These are phyloP conservation scores for Cordyceps cateniannulata DNA, from an alignment of 2,329 filamentous ascomycete species.

Conservation along the genomic window DNA sequence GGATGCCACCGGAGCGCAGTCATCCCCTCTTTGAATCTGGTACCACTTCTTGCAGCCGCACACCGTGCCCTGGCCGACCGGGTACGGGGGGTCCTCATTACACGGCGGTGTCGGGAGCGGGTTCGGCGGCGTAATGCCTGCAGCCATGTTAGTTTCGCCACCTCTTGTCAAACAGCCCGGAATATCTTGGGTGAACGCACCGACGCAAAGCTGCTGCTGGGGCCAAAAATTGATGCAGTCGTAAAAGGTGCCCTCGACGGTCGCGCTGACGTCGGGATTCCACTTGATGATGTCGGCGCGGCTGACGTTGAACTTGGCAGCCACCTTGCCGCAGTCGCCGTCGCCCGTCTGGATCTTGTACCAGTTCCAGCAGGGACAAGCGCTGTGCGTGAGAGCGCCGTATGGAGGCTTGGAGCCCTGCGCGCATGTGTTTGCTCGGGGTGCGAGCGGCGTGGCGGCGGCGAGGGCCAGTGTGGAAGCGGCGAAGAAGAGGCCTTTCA, in stretches of 20 bases:
- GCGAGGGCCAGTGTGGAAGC: not conserved
- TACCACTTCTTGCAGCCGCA: conserved; percentile 12
- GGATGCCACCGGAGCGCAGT: conserved; percentile 3
- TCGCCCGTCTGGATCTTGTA: conserved; percentile 10
- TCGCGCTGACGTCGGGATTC: conserved; percentile 6
- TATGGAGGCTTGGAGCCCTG: conserved; percentile 2
- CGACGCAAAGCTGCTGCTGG: conserved; percentile 8
- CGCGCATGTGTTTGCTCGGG: not conserved
- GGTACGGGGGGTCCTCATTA: conserved; percentile 8
- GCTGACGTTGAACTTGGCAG: conserved; percentile 1
- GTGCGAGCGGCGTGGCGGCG: not conserved
- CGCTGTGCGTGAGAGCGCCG: conserved; percentile 7
- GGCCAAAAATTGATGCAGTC: conserved; percentile 13
- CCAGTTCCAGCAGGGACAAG: conserved; percentile 12
- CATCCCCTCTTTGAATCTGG: conserved; percentile 2
- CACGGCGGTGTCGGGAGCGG: not conserved
- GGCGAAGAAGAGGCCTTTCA: not conserved
- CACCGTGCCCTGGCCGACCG: conserved; percentile 5
- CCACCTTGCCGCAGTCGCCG: conserved; percentile 7
- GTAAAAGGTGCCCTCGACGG: conserved; percentile 6
- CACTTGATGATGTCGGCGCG: conserved; percentile 6
- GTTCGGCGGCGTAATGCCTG: conserved; percentile 3
- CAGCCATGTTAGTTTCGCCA: not conserved
- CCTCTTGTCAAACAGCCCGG: not conserved
- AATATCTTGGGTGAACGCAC: not conserved